Base-by-base conservation (phyloP, 2,329 filamentous ascomycete genomes). In the Ascochyta koolunga region DNA sequence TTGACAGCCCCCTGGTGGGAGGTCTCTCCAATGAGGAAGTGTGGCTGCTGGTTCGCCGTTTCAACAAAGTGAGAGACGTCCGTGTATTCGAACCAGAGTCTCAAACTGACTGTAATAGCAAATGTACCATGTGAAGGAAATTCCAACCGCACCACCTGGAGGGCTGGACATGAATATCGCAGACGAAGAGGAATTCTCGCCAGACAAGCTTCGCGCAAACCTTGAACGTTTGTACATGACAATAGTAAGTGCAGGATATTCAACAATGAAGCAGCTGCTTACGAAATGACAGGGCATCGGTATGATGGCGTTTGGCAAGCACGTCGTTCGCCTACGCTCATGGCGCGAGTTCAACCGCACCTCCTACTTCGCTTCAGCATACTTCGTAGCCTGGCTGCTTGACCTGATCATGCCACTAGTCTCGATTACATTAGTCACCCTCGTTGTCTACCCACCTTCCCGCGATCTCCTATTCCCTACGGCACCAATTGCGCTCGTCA, bases 171-270 rank as follows among this genome's bases (percentile, higher is more conserved):
- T 96, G 54, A 91, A 92, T 62, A 88, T 91, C 50, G 87, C 90
- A 4, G 88, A 92, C 33, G 87, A 93, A 48, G 90, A 95, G 61
- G 89, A 93, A 52, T 95, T 95, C 71, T 90, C 89, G 0, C 90
- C 91, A 0, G 90, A 95, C 67, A 95, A 95, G 76, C 78, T 96
- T 38, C 83, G 91, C 10, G 85, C 87, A 2, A 91, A 89, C 47
- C 71, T 95, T 4, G 91, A 96, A 74, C 82, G 91, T 13, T 77
- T 95, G 10, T 96, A 96, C 70, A 92, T 91, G 82, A 90, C 88
- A 0, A 85, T 96, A 0, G 78, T 74, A 69, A 53, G 72, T 54
- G 13, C 27, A 3, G 36, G 8, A 0, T 7, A 24, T 8, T 1
- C n/a, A 15, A 5, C 1, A 7, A 13, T 24, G 3, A 3, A 8